phyloP scores from a whole-genome alignment of 2,329 filamentous ascomycete genomes.

The Botryotinia calthae region DNA sequence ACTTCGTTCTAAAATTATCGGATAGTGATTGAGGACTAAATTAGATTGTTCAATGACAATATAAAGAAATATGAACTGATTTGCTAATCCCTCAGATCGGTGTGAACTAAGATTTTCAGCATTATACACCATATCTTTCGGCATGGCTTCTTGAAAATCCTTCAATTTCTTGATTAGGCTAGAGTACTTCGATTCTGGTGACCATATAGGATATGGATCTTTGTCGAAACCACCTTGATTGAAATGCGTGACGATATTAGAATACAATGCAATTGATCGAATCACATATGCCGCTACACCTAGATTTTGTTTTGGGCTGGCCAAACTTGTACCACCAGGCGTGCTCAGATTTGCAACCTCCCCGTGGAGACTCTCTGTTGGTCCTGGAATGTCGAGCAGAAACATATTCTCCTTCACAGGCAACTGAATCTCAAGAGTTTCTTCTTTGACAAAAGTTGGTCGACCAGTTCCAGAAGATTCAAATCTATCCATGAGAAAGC shows the following conservation, averaged over 20 bases:
- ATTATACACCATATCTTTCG: conserved; percentile 69
- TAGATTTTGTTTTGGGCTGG: conserved; percentile 78
- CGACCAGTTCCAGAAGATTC: conserved; percentile 93
- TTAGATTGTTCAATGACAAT: conserved; percentile 86
- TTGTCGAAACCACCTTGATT: conserved; percentile 84
- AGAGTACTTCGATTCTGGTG: conserved; percentile 71
- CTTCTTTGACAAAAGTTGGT: conserved; percentile 86
- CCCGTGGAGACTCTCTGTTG: conserved; percentile 80
- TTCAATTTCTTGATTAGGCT: conserved; percentile 68
- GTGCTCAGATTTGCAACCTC: conserved; percentile 61
- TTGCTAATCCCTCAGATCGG: conserved; percentile 78
- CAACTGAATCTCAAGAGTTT: conserved; percentile 82
- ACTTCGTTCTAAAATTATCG: conserved; percentile 61
- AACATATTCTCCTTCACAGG: conserved; percentile 90
- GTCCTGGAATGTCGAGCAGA: conserved; percentile 83
- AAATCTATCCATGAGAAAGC: conserved; percentile 95
- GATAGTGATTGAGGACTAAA: conserved; percentile 86
- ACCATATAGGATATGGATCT: conserved; percentile 78
- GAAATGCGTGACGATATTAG: conserved; percentile 81
- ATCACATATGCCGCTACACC: conserved; percentile 91
- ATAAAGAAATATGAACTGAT: conserved; percentile 91
- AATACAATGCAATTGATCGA: conserved; percentile 82
- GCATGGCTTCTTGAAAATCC: conserved; percentile 66
- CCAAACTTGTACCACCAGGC: conserved; percentile 61
- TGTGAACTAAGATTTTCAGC: conserved; percentile 81